phyloP scores from a whole-genome alignment of 2,329 filamentous ascomycete genomes.

The Colletotrichum liriopes region DNA sequence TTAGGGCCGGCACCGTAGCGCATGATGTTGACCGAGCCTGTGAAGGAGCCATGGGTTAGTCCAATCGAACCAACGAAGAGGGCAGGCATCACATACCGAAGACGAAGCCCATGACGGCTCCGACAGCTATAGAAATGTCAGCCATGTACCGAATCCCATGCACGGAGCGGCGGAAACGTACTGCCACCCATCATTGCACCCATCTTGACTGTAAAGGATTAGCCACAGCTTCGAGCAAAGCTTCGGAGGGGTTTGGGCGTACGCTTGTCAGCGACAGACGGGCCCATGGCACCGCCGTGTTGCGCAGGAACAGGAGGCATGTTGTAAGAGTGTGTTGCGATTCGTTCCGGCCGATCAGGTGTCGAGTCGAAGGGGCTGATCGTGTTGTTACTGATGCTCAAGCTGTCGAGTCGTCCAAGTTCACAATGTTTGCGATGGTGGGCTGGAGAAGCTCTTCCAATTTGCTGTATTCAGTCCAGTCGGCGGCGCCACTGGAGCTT shows the following conservation, averaged over 20 bases:
- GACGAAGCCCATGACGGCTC: constrained; percentile 97
- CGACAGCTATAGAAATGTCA: constrained; percentile 79
- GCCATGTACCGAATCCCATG: constrained; percentile 38
- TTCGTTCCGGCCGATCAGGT: not conserved
- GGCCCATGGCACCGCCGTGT: constrained; percentile 59
- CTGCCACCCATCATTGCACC: constrained; percentile 98
- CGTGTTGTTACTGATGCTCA: constrained; percentile 26
- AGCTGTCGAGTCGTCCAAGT: not conserved
- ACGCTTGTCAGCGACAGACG: constrained; percentile 71
- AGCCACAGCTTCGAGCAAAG: constrained; percentile 43
- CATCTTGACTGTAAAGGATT: constrained; percentile 84
- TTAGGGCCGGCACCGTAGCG: constrained; percentile 94
- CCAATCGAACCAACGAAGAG: not conserved
- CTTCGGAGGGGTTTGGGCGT: constrained; percentile 44
- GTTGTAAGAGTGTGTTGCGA: not conserved
- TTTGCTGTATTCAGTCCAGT: constrained; percentile 24
- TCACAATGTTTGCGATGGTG: constrained; percentile 27
- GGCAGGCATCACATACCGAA: constrained; percentile 75
- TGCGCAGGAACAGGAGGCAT: constrained; percentile 62
- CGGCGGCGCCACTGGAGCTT: constrained; percentile 26
- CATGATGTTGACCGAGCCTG: constrained; percentile 94
- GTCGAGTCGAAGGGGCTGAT: not conserved
- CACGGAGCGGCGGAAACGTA: constrained; percentile 66
- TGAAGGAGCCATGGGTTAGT: constrained; percentile 5
- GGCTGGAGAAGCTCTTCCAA: constrained; percentile 38